Base-by-base conservation (phyloP, 805 yeast species). In the Priceomyces melissophilus region DNA sequence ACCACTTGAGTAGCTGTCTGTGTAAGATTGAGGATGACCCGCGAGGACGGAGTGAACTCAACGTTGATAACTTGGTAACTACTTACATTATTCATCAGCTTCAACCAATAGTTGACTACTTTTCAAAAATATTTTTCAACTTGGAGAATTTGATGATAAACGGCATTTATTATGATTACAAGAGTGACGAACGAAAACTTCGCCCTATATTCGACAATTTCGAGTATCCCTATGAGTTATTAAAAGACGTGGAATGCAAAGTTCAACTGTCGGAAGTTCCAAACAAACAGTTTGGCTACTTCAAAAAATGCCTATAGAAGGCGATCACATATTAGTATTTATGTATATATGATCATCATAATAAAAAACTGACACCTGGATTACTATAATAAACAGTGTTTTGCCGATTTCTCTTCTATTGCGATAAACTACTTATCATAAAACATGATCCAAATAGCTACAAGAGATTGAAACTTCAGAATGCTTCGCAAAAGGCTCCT, bases 11-110 rank as follows among this genome's bases (percentile, higher is more conserved):
- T 2, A n/a, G 28, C 7, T 63, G 69, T 42, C 28, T 40, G 10
- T 61, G 70, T 41, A 37, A 42, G 15, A 12, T 55, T 8, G 41
- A 44, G n/a, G 45, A 36, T 10, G 67, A 62, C 37, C 61, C 63
- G 3, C 36, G 43, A 11, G 65, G 64, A 2, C 36, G 29, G 6
- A 35, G 45, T 36, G 42, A 43, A 2, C 26, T 49, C 37, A 57
- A 56, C 39, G 57, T 64, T 17, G 71, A 65, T 45, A 57, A 53
- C 41, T 52, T 65, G 45, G 64, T 54, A 4, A 61, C 68, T 4
- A 61, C 58, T 1, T 65, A 65, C 43, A 44, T 65, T 5, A 45
- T 64, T 10, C 71, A 65, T 47, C 70, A 65, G 45, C 43, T 60
- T n/a, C 42, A 42, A 11, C 70, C 69, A 4, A 58, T 65, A 2